Conservation (phyloP, 768 basidiomycete species). For the Agrocybe chaxingu region DNA sequence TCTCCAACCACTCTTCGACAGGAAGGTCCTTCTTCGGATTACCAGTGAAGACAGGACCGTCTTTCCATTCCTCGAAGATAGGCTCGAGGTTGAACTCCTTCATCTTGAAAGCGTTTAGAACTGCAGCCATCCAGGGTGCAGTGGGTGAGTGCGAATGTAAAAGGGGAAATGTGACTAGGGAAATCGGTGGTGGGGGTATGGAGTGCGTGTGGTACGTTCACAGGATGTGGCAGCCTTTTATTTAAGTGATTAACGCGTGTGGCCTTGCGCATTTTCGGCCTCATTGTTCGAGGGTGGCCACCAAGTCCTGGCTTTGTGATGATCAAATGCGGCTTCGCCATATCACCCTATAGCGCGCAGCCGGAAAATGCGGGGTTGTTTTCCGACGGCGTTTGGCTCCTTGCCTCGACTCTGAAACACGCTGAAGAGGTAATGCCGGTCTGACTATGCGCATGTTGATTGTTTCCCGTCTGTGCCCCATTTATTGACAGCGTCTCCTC, state of each 20-base stretch:
- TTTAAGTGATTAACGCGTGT: background rate
- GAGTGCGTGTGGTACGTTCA: background rate
- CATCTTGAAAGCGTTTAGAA: slow-evolving; percentile 78
- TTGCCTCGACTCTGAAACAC: too few species aligned
- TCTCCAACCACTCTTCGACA: slow-evolving; percentile 71
- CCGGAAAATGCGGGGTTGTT: too few species aligned
- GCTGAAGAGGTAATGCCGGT: too few species aligned
- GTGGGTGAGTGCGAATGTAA: background rate
- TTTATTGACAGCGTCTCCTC: too few species aligned
- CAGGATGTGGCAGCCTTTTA: background rate
- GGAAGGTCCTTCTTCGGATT: slow-evolving; percentile 65
- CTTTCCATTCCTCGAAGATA: slow-evolving; percentile 59
- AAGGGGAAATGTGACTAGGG: background rate
- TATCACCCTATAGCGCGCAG: too few species aligned
- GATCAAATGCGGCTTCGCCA: too few species aligned
- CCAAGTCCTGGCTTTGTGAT: too few species aligned
- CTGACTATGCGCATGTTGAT: too few species aligned
- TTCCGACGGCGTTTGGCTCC: too few species aligned
- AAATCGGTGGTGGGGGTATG: background rate
- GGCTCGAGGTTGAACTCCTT: slow-evolving; percentile 76
- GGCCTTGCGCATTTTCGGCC: slow-evolving; percentile 2
- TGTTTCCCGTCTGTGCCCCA: too few species aligned
- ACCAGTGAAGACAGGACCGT: slow-evolving; percentile 65
- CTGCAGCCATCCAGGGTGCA: slow-evolving; percentile 12
- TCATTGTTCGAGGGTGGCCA: slow-evolving; percentile 14